A percentile compares a stretch with the other conserved stretches of the same genome.
phyloP scores from a whole-genome alignment of 176 grass and related monocot genomes.

The Oryza australiensis region DNA sequence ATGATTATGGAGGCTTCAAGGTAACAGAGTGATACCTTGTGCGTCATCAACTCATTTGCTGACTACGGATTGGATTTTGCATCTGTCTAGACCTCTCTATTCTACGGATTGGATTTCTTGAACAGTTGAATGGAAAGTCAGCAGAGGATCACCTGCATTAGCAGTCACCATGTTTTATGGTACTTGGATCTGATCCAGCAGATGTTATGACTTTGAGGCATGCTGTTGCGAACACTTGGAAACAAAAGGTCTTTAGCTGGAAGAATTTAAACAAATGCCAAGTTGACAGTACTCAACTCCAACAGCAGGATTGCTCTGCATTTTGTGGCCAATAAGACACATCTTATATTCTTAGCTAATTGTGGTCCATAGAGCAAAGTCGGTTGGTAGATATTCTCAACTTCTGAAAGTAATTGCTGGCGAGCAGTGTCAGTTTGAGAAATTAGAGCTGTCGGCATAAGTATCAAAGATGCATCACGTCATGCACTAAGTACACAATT shows the following conservation, averaged over 20 bases:
- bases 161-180: background rate
- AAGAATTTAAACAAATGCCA: background rate
- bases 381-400: background rate
- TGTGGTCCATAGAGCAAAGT: background rate
- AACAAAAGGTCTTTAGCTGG: background rate
- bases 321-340: background rate
- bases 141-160: background rate
- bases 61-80: background rate
- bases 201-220: background rate
- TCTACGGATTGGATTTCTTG: background rate
- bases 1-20: slow-evolving; percentile 17
- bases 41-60: slow-evolving; percentile 19
- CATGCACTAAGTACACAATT: background rate
- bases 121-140: background rate
- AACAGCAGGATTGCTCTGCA: background rate
- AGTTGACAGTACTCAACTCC: background rate
- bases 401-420: background rate
- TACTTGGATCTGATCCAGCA: background rate
- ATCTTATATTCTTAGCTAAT: background rate
- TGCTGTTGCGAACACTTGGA: background rate
- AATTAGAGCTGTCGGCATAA: background rate
- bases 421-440: background rate
- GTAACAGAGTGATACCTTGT: slow-evolving; percentile 16
- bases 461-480: background rate
- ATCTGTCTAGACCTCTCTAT: background rate